Evolutionary conservation across 2,329 filamentous ascomycete genomes (phyloP).

Genomic region (Trichoderma koningii): DNA sequence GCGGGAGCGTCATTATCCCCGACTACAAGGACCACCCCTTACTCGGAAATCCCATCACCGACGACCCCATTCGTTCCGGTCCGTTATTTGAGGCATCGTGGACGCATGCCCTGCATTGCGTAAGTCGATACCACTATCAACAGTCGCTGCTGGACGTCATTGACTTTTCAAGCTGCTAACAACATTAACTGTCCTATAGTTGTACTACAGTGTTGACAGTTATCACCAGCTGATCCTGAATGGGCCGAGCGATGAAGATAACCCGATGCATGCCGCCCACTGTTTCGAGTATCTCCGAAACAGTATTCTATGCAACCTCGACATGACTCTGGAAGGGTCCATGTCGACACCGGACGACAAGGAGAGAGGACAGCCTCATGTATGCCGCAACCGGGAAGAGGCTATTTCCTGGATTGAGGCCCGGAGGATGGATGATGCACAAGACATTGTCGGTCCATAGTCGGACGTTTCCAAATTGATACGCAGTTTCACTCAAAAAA

Average conservation of each 20-base stretch:
- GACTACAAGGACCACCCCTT: background rate
- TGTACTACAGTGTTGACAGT: conserved; percentile 14
- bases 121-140: background rate
- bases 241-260: background rate
- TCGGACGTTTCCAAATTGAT: background rate
- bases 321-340: conserved; percentile 9
- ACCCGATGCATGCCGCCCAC: conserved; percentile 9
- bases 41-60: conserved; percentile 1
- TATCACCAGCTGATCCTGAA: conserved; percentile 11
- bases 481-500: background rate
- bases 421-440: conserved; percentile 11
- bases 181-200: background rate
- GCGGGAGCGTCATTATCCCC: conserved; percentile 1
- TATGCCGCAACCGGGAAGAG: conserved; percentile 10
- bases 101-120: conserved; percentile 10
- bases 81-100: conserved; percentile 11
- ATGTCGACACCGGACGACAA: conserved; percentile 13
- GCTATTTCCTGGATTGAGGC: conserved; percentile 12
- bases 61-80: conserved; percentile 5
- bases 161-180: background rate
- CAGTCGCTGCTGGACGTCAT: background rate
- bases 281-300: conserved; percentile 17
- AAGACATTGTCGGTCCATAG: conserved; percentile 10
- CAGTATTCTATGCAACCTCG: conserved; percentile 12
- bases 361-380: conserved; percentile 9